Evolutionary conservation across 768 basidiomycete species (phyloP), one percentile per base, ranked within the genome.

Genomic region (Tylopilus intermedius): DNA sequence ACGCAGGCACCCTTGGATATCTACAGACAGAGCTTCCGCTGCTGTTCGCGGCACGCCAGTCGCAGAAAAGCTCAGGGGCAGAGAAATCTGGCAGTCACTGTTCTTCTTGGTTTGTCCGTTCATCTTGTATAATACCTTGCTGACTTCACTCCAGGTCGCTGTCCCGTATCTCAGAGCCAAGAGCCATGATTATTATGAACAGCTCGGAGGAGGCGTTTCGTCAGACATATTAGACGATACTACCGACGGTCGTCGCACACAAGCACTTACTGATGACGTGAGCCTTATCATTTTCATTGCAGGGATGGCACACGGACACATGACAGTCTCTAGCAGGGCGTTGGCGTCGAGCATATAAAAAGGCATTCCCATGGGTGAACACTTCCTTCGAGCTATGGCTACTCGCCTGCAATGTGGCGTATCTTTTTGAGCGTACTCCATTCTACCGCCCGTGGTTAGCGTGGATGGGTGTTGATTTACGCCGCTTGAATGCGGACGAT

Each of bases 401-500:
- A 50, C 76, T 97, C 7, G 70, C 78, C 4, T 92, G 83, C 75
- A 97, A 96, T 66, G 70, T 97, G 44, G 83, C 84, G 13, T 98
- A 96, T 71, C 76, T 97, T 13, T 97, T 96, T 63, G 91, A 93
- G 57, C 79, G 77, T 67, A 90, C 88, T 15, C 79, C 85, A 5
- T 87, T 83, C 64, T 93, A 95, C 69, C 81, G 94, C 59, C 94
- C 95, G 11, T 98, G 94, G 94, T 72, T 96, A 46, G 74, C 79
- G 22, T 88, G 88, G 86, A 79, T 94, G 41, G 86, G 90, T 6
- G 74, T 95, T 7, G 88, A 91, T 60, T 70, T 97, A 14, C 83
- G 90, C 35, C 79, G 96, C 40, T 74, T 94, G 50, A 81, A 83
- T 27, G 71, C 82, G 22, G 89, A 89, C 47, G 92, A 94, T 66